Percentiles rank a stretch among this genome's conserved stretches.
Conservation (phyloP, 2,329 filamentous ascomycete species). For the Simplicillium aogashimaense region DNA sequence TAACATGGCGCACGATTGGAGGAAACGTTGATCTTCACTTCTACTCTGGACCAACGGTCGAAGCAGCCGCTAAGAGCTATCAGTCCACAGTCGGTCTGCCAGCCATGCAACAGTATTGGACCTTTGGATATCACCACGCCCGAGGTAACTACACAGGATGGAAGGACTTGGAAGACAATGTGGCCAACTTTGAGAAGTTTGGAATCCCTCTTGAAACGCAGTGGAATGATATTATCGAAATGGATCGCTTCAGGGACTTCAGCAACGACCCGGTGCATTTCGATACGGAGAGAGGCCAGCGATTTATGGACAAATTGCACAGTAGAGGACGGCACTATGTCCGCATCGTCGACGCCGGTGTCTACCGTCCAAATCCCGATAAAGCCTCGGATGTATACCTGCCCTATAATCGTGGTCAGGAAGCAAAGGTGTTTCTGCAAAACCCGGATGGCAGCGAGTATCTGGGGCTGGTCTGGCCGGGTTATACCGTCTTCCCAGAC, state of each 20-base stretch:
- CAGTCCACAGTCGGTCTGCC: slow-evolving; percentile 55
- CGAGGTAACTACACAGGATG: slow-evolving; percentile 62
- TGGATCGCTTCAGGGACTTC: slow-evolving; percentile 42
- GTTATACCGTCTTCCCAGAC: no score
- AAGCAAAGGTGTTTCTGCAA: no score
- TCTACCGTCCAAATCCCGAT: no score
- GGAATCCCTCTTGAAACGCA: slow-evolving; percentile 59
- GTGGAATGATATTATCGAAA: slow-evolving; percentile 59
- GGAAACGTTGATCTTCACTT: slow-evolving; percentile 69
- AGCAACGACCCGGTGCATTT: slow-evolving; percentile 42
- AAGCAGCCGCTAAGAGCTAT: slow-evolving; percentile 58
- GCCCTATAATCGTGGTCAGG: no score
- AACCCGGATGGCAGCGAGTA: no score
- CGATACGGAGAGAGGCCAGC: slow-evolving; percentile 3
- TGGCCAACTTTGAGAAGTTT: slow-evolving; percentile 49
- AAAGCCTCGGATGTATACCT: no score
- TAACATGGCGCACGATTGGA: slow-evolving; percentile 44
- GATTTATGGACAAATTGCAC: slow-evolving; percentile 3
- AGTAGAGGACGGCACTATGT: no score
- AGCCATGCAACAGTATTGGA: slow-evolving; percentile 69
- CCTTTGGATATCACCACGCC: slow-evolving; percentile 69
- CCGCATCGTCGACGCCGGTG: no score
- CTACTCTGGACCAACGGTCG: slow-evolving; percentile 57
- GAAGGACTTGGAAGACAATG: slow-evolving; percentile 51
- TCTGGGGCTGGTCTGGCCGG: no score